Conservation (phyloP, 2,329 filamentous ascomycete genomes). For the Phaeosphaeria sp. region DNA sequence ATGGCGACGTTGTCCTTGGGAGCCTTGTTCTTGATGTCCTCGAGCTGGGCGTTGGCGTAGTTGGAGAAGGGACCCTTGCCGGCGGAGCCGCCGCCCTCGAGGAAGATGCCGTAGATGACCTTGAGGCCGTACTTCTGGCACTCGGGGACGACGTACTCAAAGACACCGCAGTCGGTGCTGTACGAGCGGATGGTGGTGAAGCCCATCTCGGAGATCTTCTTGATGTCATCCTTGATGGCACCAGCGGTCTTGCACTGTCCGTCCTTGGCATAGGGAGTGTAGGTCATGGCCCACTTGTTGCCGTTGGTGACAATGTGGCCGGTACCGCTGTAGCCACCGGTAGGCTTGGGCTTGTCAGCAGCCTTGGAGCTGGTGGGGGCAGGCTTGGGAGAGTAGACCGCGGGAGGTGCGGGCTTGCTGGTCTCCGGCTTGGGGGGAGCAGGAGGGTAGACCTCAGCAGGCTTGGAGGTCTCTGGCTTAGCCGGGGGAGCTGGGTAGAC, state of each 20-base stretch:
- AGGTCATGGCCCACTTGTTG: constrained; percentile 57
- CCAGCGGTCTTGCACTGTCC: constrained; percentile 52
- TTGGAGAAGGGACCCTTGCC: constrained; percentile 51
- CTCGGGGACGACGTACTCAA: constrained; percentile 75
- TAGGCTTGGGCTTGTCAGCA: constrained; percentile 38
- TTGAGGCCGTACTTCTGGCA: constrained; percentile 71
- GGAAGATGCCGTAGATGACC: constrained; percentile 88
- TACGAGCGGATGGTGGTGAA: constrained; percentile 81
- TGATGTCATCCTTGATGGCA: constrained; percentile 51
- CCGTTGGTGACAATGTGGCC: constrained; percentile 50
- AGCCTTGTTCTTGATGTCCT: constrained; percentile 73
- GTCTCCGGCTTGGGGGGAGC: constrained; percentile 12
- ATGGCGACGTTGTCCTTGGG: constrained; percentile 75
- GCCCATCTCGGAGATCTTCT: constrained; percentile 51
- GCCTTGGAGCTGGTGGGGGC: constrained; percentile 28
- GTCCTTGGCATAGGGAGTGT: constrained; percentile 54
- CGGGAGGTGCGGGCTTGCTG: constrained; percentile 5
- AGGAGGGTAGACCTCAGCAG: constrained; percentile 17
- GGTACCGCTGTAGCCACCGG: constrained; percentile 27
- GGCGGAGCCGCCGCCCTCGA: constrained; percentile 64
- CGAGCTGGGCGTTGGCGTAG: constrained; percentile 75
- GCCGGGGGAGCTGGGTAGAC: not conserved
- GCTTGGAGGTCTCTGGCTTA: constrained; percentile 6
- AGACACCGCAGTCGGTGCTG: constrained; percentile 87
- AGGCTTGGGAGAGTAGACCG: constrained; percentile 18